phyloP scores from a whole-genome alignment of 345 rosid genomes.

The Gynandropsis gynandra region DNA sequence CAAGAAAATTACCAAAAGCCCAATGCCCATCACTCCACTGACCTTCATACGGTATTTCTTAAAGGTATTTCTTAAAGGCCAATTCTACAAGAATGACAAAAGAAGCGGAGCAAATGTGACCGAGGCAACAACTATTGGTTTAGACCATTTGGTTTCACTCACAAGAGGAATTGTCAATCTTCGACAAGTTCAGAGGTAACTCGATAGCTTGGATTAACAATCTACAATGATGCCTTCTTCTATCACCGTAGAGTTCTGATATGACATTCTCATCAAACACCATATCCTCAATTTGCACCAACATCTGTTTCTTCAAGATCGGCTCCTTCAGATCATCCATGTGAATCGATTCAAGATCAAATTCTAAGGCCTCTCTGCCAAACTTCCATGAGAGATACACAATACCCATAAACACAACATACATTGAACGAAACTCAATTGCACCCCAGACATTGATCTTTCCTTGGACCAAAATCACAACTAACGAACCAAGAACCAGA shows the following conservation, averaged over 20 bases:
- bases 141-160: slow-evolving; percentile 73
- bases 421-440: slow-evolving; percentile 50
- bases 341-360: slow-evolving; percentile 26
- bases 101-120: slow-evolving; percentile 64
- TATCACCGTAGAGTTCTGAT: not conserved
- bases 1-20: slow-evolving; percentile 63
- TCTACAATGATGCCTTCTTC: slow-evolving; percentile 20
- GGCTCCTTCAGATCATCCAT: slow-evolving; percentile 27
- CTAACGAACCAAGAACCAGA: slow-evolving; percentile 48
- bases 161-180: slow-evolving; percentile 73
- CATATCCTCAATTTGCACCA: slow-evolving; percentile 10
- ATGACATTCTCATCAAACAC: no score
- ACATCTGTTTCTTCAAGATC: slow-evolving; percentile 14
- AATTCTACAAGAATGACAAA: slow-evolving; percentile 46
- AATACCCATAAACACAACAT: slow-evolving; percentile 44
- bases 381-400: slow-evolving; percentile 44
- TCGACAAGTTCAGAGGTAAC: slow-evolving; percentile 75
- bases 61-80: slow-evolving; percentile 79
- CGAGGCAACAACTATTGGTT: slow-evolving; percentile 57
- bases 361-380: slow-evolving; percentile 22
- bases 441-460: slow-evolving; percentile 55
- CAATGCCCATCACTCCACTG: slow-evolving; percentile 56
- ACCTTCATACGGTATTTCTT: slow-evolving; percentile 61
- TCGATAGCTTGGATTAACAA: slow-evolving; percentile 41
- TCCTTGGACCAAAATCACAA: slow-evolving; percentile 46